Evolutionary conservation across 768 basidiomycete species (phyloP).

Genomic region (Tylopilus cervinicoccineus): DNA sequence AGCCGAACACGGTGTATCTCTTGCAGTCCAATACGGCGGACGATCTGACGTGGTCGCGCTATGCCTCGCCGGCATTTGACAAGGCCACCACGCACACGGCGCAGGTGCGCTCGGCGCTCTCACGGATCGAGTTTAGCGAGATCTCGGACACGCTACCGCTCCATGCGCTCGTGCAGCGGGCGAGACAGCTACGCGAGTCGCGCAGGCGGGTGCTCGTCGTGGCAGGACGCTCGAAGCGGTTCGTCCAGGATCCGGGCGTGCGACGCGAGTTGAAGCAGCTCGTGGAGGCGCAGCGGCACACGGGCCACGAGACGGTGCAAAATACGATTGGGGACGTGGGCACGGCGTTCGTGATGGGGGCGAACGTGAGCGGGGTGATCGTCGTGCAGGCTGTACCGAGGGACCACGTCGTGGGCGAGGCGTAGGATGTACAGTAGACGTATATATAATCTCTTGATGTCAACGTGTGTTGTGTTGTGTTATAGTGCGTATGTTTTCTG

Average conservation of each 20-base stretch:
- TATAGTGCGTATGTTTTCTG: no score
- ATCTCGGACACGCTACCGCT: conserved; percentile 51
- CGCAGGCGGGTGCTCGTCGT: conserved; percentile 53
- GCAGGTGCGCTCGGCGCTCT: conserved; percentile 38
- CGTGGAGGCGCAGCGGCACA: conserved; percentile 28
- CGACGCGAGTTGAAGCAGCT: conserved; percentile 53
- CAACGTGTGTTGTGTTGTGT: no score
- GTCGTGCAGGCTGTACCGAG: conserved; percentile 61
- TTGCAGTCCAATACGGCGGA: conserved; percentile 83
- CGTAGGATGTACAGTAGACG: not conserved
- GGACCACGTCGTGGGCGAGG: not conserved
- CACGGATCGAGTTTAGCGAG: conserved; percentile 59
- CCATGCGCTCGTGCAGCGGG: conserved; percentile 48
- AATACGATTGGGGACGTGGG: conserved; percentile 87
- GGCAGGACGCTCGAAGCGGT: conserved; percentile 71
- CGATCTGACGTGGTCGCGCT: conserved; percentile 69
- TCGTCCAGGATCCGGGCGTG: conserved; percentile 60
- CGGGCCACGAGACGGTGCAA: conserved; percentile 38
- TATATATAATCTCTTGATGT: no score
- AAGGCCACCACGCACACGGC: conserved; percentile 1
- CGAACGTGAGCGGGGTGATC: conserved; percentile 56
- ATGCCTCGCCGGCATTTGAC: conserved; percentile 32
- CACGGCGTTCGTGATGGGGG: conserved; percentile 64
- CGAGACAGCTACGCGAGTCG: conserved; percentile 21
- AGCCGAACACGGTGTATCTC: conserved; percentile 56